Evolutionary conservation across 768 basidiomycete species (phyloP), one percentile per base, ranked within the genome.

Genomic region (Tylopilus plumbeoviolaceoides): DNA sequence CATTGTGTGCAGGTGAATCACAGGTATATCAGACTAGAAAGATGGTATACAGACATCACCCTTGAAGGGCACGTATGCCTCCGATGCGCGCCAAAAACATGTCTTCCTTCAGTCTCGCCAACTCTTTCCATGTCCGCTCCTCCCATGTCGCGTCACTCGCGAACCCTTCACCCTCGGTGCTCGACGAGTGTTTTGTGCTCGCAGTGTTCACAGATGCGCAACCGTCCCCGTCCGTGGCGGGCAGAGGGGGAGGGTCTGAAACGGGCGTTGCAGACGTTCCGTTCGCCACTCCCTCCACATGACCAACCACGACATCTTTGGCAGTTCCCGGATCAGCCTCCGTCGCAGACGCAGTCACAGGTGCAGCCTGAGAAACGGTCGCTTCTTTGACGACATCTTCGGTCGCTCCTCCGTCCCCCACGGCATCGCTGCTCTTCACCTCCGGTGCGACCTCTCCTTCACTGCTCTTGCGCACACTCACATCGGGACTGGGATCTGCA

Each of bases 71-170:
- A 41, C 63, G 62, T 48, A 73, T 48, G 7, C 78, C 82, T 1
- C 91, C 91, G 44, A 91, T 70, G 49, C 91, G 73, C 20, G 90
- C 87, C 86, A 83, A 92, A 66, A 89, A 93, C 88, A 93, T 87
- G 40, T 88, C 85, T 66, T 92, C 89, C 54, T 83, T 80, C 57
- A 94, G 66, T 41, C 76, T 76, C 17, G 82, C 75, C 18, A 94
- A 65, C 70, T 91, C 87, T 62, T 84, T 86, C 89, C 90, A 93
- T 18, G 87, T 84, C 47, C 83, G 77, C 65, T 92, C 91, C 67
- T 92, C 91, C 91, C 91, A 92, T 5, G 85, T 88, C 27, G 77
- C 71, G 43, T 87, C 81, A 14, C 83, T 79, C 25, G 89, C 75
- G 54, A 79, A 89, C 27, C 72, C 70, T 44, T 76, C 74, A 3